Percentiles rank a stretch among this genome's conserved stretches.
These are phyloP conservation scores for Barbatosphaeria neglecta DNA, from an alignment of 495 filamentous ascomycete genomes.

Conservation along the genomic window DNA sequence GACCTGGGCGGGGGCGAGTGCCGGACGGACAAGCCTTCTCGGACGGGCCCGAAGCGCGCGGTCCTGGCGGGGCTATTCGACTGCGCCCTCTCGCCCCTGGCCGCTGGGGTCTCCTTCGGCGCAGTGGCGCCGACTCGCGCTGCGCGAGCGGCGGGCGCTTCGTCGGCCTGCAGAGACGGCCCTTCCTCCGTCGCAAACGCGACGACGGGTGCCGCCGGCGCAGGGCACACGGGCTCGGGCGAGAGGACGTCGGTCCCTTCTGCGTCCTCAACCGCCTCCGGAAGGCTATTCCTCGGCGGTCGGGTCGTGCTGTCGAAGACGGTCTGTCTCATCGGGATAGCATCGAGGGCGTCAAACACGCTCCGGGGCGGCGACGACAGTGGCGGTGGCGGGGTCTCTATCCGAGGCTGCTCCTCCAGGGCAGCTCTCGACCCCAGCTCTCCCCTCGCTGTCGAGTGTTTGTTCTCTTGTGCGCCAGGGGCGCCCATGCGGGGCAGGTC, in stretches of 20 bases:
- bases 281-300: neutral
- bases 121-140: neutral
- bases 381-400: neutral
- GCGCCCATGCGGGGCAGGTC: no score
- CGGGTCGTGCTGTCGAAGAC: slow-evolving; percentile 3
- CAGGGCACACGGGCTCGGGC: no score
- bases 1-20: slow-evolving; percentile 74
- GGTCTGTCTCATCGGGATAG: slow-evolving; percentile 19
- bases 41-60: slow-evolving; percentile 34
- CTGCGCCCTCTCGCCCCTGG: slow-evolving; percentile 13
- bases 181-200: neutral
- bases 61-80: slow-evolving; percentile 19
- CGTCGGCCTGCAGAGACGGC: neutral
- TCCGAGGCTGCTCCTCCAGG: neutral
- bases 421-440: slow-evolving; percentile 39
- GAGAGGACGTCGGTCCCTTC: no score
- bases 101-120: neutral
- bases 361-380: neutral
- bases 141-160: neutral
- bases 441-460: slow-evolving; percentile 52
- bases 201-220: neutral
- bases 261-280: slow-evolving; percentile 1
- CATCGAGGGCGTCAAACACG: slow-evolving; percentile 16
- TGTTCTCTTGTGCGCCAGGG: slow-evolving; percentile 26
- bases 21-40: slow-evolving; percentile 42